Evolutionary conservation across 441 rosid species (phyloP).

Genomic region (Erodium texanum): DNA sequence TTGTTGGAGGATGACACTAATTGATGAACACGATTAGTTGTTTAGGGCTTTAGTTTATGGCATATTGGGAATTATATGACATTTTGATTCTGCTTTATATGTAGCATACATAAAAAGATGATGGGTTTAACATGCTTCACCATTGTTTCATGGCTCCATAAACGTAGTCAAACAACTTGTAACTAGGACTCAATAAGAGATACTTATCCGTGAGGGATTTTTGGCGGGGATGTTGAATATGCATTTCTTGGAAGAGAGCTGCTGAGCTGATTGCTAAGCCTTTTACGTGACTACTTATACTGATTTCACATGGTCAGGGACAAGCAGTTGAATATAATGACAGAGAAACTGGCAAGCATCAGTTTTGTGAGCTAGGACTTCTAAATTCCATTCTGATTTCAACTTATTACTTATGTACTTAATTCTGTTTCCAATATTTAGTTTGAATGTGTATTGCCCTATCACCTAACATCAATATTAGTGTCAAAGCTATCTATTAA

Average conservation of each 20-base stretch:
- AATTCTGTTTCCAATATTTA: background rate
- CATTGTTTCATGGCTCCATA: background rate
- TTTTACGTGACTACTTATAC: background rate
- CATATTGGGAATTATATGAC: background rate
- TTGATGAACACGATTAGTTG: too few relatives aligned
- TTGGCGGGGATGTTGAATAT: background rate
- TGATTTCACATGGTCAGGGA: background rate
- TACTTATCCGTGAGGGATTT: too few relatives aligned
- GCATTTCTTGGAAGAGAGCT: background rate
- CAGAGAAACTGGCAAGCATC: background rate
- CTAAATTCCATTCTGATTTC: background rate
- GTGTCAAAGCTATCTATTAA: background rate
- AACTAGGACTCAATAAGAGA: background rate
- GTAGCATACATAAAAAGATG: background rate
- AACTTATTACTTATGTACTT: background rate
- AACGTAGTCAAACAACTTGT: background rate
- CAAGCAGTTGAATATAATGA: background rate
- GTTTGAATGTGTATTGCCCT: background rate
- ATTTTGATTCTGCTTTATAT: background rate
- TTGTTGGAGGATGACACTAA: too few relatives aligned
- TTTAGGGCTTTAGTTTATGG: background rate
- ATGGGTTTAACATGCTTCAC: background rate
- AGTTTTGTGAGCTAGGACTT: background rate
- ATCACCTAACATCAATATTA: background rate
- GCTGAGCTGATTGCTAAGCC: background rate